Conservation (phyloP, 2,329 filamentous ascomycete species). For the Xylariomycetidae sp. region DNA sequence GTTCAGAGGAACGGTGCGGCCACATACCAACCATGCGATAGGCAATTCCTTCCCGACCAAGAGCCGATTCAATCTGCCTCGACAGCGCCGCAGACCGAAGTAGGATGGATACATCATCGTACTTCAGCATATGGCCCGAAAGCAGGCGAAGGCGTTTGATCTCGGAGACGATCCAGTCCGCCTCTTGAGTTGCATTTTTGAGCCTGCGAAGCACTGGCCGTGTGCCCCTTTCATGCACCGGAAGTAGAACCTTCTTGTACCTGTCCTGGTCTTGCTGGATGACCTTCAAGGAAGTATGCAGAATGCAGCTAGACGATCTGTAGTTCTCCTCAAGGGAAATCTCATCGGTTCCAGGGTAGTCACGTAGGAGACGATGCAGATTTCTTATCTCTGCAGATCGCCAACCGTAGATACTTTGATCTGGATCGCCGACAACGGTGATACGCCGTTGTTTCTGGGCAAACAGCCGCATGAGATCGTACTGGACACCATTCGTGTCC, state of each 20-base stretch:
- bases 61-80: conserved; percentile 73
- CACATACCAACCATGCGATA: conserved; percentile 79
- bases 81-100: conserved; percentile 81
- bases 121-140: conserved; percentile 65
- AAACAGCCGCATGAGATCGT: conserved; percentile 86
- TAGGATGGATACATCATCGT: conserved; percentile 78
- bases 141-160: conserved; percentile 65
- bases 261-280: conserved; percentile 84
- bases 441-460: conserved; percentile 68
- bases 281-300: conserved; percentile 72
- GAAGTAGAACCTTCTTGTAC: conserved; percentile 71
- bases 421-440: conserved; percentile 92
- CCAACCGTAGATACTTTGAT: conserved; percentile 97
- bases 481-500: conserved; percentile 93
- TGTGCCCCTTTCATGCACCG: conserved; percentile 75
- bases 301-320: conserved; percentile 78
- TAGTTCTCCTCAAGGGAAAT: conserved; percentile 93
- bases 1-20: not conserved
- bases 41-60: conserved; percentile 74
- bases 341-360: conserved; percentile 73
- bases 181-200: conserved; percentile 64
- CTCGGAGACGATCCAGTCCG: conserved; percentile 82
- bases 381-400: conserved; percentile 90
- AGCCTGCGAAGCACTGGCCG: conserved; percentile 75
- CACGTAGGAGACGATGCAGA: conserved; percentile 66